Conservation (phyloP, 805 yeast genomes). For the Metschnikowia reukaufii region DNA sequence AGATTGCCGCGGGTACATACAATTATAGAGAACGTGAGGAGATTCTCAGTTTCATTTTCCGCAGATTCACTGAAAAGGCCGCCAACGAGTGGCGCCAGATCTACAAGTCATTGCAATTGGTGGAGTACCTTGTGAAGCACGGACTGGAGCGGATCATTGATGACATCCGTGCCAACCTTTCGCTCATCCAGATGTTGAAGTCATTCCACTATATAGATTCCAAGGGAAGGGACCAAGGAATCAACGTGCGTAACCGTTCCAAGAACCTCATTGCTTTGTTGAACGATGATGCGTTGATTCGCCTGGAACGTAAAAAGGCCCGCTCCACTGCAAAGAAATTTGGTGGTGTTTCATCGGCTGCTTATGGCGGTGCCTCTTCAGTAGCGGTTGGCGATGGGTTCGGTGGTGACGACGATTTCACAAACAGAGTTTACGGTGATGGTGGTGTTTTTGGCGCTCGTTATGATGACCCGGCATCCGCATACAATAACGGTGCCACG, state of each 20-base stretch:
- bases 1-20: constrained; percentile 92
- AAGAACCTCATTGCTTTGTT: constrained; percentile 70
- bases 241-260: constrained; percentile 89
- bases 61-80: constrained; percentile 93
- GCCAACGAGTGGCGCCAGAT: constrained; percentile 98
- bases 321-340: constrained; percentile 80
- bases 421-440: constrained; percentile 62
- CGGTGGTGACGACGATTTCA: constrained; percentile 47
- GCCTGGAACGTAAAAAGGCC: constrained; percentile 89
- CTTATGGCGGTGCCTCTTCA: constrained; percentile 51
- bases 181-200: constrained; percentile 81
- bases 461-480: constrained; percentile 56
- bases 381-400: constrained; percentile 31
- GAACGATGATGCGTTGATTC: constrained; percentile 71
- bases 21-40: constrained; percentile 81
- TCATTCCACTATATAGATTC: constrained; percentile 92
- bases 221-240: constrained; percentile 94
- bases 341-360: constrained; percentile 65
- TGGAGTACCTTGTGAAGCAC: constrained; percentile 87
- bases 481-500: constrained; percentile 35
- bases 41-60: constrained; percentile 69
- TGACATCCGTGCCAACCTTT: constrained; percentile 82
- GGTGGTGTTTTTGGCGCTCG: constrained; percentile 70
- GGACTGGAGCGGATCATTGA: constrained; percentile 96
- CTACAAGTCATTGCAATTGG: constrained; percentile 86